Conservation (phyloP, 306 rosid genomes). For the Prunus campanulata region DNA sequence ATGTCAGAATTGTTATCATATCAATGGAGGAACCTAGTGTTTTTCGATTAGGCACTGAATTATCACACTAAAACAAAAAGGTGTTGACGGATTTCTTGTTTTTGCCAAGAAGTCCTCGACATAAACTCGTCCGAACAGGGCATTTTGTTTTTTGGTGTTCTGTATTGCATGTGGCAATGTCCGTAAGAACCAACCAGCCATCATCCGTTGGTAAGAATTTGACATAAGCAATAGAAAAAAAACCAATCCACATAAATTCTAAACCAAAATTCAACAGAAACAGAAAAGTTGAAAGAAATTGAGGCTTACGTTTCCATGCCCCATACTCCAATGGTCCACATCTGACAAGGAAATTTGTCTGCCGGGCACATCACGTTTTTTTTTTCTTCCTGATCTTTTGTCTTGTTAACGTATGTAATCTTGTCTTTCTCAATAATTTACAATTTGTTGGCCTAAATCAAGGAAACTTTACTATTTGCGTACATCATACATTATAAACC, state of each 20-base stretch:
- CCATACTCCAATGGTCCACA: not conserved
- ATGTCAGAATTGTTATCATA: too few species aligned
- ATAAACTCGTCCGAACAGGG: not conserved
- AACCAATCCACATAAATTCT: not conserved
- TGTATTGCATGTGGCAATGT: not conserved
- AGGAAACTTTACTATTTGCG: too few species aligned
- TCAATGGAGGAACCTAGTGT: too few species aligned
- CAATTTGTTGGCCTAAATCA: not conserved
- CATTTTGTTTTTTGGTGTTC: not conserved
- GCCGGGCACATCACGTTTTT: not conserved
- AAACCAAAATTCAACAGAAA: not conserved
- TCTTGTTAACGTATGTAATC: not conserved
- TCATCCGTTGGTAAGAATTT: not conserved
- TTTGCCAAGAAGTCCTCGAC: not conserved
- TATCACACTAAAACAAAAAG: not conserved
- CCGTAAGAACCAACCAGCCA: too few species aligned
- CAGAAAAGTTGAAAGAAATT: not conserved
- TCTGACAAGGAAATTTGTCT: not conserved
- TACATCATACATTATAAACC: too few species aligned
- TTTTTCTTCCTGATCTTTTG: not conserved
- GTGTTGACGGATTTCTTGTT: not conserved
- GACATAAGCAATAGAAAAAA: too few species aligned
- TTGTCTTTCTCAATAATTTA: constrained; percentile 8
- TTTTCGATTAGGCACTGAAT: too few species aligned
- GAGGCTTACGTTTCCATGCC: not conserved